Conservation (phyloP, 2,329 filamentous ascomycete species). For the Pyrenophora seminiperda region DNA sequence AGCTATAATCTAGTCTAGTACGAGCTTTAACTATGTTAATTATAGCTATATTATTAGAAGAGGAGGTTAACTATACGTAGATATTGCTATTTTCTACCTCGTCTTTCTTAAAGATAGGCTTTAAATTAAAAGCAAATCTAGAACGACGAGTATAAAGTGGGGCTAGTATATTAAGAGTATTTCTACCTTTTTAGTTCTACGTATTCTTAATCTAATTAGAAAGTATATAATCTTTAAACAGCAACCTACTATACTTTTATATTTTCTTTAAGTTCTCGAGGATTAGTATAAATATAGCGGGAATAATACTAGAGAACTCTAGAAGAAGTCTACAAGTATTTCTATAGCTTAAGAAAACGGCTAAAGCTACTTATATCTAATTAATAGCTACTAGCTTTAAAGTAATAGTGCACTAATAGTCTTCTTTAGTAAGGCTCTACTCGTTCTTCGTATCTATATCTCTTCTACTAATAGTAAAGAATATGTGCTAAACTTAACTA, state of each 20-base stretch:
- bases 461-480: constrained; percentile 30
- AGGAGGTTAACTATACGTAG: constrained; percentile 13
- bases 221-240: constrained; percentile 37
- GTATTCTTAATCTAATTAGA: too few relatives aligned
- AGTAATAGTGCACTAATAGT: constrained; percentile 23
- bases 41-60: constrained; percentile 18
- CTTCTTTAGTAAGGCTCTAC: constrained; percentile 8
- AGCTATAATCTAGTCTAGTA: constrained; percentile 56
- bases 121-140: constrained; percentile 30
- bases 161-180: constrained; percentile 26
- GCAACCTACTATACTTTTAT: constrained; percentile 29
- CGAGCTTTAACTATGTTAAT: constrained; percentile 17
- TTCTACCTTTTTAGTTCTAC: too few relatives aligned
- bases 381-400: constrained; percentile 20
- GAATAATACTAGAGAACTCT: constrained; percentile 36
- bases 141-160: constrained; percentile 31
- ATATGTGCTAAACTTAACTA: constrained; percentile 27
- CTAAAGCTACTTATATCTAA: too few relatives aligned
- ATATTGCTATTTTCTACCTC: constrained; percentile 1
- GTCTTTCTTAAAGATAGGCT: constrained; percentile 25
- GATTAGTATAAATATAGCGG: constrained; percentile 39
- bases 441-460: constrained; percentile 13
- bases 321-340: constrained; percentile 28
- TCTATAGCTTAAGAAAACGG: too few relatives aligned
- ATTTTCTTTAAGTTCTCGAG: constrained; percentile 33